phyloP scores from a whole-genome alignment of 2,329 filamentous ascomycete species.

The Cyanodermella asteris region DNA sequence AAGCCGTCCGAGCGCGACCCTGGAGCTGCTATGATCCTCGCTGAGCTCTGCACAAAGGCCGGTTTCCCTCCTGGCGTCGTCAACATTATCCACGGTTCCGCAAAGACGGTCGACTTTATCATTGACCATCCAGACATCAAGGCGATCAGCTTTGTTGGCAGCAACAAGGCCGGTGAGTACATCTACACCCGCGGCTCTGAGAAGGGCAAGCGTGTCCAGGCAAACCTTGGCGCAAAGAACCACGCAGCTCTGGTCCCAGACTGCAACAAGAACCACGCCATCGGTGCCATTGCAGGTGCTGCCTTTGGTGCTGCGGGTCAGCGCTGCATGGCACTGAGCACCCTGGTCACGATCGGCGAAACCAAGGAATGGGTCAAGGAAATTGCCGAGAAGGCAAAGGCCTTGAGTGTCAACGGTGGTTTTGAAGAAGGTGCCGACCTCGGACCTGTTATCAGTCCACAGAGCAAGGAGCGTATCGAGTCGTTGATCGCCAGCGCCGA shows the following conservation, averaged over 20 bases:
- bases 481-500: constrained; percentile 38
- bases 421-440: constrained; percentile 41
- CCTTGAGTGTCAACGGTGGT: constrained; percentile 36
- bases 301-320: constrained; percentile 49
- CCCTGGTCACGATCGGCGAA: constrained; percentile 41
- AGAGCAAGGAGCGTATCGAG: constrained; percentile 42
- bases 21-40: constrained; percentile 43
- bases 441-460: constrained; percentile 41
- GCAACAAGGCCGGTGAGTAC: constrained; percentile 47
- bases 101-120: constrained; percentile 46
- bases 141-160: constrained; percentile 46
- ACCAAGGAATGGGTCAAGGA: constrained; percentile 44
- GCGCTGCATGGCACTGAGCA: constrained; percentile 47
- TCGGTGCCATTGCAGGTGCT: constrained; percentile 44
- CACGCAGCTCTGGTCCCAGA: constrained; percentile 45
- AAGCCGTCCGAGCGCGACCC: constrained; percentile 47
- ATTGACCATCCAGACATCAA: constrained; percentile 47
- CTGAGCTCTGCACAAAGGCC: constrained; percentile 39
- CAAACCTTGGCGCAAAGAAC: constrained; percentile 49
- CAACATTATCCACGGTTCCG: constrained; percentile 44
- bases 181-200: constrained; percentile 46
- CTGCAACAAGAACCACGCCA: constrained; percentile 45
- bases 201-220: constrained; percentile 47
- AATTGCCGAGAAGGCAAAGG: constrained; percentile 39
- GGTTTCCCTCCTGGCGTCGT: constrained; percentile 44